These are phyloP conservation scores for Tylopilus sp. DNA, from an alignment of 1,284 basidiomycete species.

Conservation along the genomic window DNA sequence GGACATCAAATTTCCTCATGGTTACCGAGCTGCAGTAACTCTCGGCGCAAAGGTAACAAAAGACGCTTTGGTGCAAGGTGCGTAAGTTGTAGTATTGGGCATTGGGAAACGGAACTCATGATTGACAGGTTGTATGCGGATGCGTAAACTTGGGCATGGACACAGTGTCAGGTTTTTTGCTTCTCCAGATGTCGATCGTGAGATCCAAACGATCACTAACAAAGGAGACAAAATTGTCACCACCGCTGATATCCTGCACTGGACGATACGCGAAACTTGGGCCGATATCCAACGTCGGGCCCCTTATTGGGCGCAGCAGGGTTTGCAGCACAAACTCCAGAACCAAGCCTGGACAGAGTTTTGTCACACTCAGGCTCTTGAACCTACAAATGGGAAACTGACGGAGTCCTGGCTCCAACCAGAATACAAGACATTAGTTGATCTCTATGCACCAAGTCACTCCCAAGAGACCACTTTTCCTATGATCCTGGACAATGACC, in stretches of 20 bases:
- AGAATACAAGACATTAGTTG: too few relatives aligned
- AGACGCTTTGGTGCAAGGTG: slow-evolving; percentile 63
- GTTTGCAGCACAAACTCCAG: slow-evolving; percentile 20
- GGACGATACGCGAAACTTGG: slow-evolving; percentile 59
- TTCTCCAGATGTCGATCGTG: slow-evolving; percentile 53
- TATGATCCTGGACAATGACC: too few relatives aligned
- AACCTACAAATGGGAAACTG: too few relatives aligned
- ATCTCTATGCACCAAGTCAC: too few relatives aligned
- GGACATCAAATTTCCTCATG: slow-evolving; percentile 59
- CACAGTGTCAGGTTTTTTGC: slow-evolving; percentile 61
- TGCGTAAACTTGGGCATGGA: slow-evolving; percentile 59
- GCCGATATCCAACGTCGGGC: slow-evolving; percentile 46
- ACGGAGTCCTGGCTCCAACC: too few relatives aligned
- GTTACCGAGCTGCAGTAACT: slow-evolving; percentile 42
- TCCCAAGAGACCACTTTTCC: too few relatives aligned
- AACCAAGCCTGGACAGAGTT: too few relatives aligned
- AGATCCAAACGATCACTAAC: slow-evolving; percentile 46
- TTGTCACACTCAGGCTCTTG: too few relatives aligned
- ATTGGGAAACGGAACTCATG: not conserved
- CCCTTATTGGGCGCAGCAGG: slow-evolving; percentile 49
- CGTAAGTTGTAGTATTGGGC: slow-evolving; percentile 10
- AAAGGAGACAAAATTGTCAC: slow-evolving; percentile 27
- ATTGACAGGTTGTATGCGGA: slow-evolving; percentile 53
- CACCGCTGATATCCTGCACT: slow-evolving; percentile 51
- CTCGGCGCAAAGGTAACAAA: slow-evolving; percentile 57